These are phyloP conservation scores for Coemansia sp. DNA, from an alignment of 192 early-diverging fungal genomes.

Conservation along the genomic window DNA sequence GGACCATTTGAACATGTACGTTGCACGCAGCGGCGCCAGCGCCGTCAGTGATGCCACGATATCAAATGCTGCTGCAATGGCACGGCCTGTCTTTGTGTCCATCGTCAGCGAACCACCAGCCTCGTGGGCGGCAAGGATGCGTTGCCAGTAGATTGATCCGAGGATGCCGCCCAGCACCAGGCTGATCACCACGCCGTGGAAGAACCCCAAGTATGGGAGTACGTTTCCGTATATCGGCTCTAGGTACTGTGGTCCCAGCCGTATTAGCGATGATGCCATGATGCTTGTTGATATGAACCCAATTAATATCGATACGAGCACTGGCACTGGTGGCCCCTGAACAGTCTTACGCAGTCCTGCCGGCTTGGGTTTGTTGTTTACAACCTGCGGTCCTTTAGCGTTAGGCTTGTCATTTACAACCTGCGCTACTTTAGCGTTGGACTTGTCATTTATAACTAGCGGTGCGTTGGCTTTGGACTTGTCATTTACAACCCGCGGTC, in stretches of 20 bases:
- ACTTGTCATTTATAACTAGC: too few species aligned
- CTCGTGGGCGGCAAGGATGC: conserved; percentile 5
- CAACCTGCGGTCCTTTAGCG: too few species aligned
- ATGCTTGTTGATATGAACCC: conserved; percentile 24
- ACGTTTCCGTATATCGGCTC: conserved; percentile 72
- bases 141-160: conserved; percentile 27
- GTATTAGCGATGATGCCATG: conserved; percentile 36
- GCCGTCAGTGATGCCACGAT: conserved; percentile 55
- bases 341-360: neutral
- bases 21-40: conserved; percentile 50
- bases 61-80: conserved; percentile 55
- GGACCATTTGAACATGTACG: conserved; percentile 56
- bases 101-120: conserved; percentile 3
- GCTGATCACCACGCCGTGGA: conserved; percentile 36
- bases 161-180: conserved; percentile 53
- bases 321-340: conserved; percentile 13
- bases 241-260: conserved; percentile 59
- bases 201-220: conserved; percentile 56
- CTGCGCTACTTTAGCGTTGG: too few species aligned
- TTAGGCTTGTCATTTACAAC: too few species aligned
- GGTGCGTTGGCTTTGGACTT: too few species aligned
- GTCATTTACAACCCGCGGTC: too few species aligned
- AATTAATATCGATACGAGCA: conserved; percentile 22
- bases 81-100: conserved; percentile 31
- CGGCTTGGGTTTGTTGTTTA: neutral